Evolutionary conservation across 2,329 filamentous ascomycete species (phyloP).

Genomic region (Lachnellula cervina): DNA sequence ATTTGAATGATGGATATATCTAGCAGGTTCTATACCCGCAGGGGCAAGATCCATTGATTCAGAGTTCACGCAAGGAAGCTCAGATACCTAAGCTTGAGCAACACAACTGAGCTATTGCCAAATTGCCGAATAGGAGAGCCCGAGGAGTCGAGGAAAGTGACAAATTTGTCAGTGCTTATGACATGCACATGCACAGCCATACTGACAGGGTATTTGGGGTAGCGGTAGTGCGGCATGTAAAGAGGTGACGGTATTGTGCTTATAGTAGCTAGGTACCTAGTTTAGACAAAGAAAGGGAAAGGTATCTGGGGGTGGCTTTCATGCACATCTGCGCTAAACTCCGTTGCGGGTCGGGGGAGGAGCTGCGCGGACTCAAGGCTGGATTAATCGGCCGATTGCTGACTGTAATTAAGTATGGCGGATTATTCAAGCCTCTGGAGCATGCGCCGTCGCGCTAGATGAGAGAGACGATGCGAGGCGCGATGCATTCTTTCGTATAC

Average conservation of each 20-base stretch:
- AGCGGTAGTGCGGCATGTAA: not conserved
- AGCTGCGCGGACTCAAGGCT: not conserved
- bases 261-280: too few relatives aligned
- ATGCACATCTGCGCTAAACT: not conserved
- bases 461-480: not conserved
- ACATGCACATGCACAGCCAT: constrained; percentile 14
- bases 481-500: too few relatives aligned
- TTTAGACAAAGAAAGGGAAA: not conserved
- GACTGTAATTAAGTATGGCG: not conserved
- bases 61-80: not conserved
- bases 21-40: not conserved
- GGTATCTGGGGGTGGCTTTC: not conserved
- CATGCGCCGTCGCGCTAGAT: not conserved
- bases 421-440: not conserved
- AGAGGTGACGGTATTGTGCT: not conserved
- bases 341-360: not conserved
- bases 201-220: constrained; percentile 1
- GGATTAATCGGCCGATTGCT: not conserved
- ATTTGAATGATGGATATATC: constrained; percentile 4
- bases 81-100: not conserved
- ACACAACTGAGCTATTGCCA: not conserved
- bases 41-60: constrained; percentile 1
- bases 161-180: constrained; percentile 16
- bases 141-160: not conserved
- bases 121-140: not conserved